phyloP scores from a whole-genome alignment of 2,329 filamentous ascomycete species.

The Fusarium musae region DNA sequence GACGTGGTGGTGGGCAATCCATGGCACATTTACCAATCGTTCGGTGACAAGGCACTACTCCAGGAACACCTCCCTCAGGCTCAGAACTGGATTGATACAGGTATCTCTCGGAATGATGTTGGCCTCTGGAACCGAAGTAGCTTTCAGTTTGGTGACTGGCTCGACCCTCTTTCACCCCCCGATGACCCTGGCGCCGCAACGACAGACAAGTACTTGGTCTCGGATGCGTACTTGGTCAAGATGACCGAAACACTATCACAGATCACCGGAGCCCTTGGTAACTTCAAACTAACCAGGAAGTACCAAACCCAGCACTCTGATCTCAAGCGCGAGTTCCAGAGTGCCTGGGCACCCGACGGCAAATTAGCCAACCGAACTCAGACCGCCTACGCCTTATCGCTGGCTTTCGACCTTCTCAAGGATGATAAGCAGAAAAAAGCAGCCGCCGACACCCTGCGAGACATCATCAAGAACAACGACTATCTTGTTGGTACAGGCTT shows the following conservation, averaged over 20 bases:
- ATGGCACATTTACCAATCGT: constrained; percentile 19
- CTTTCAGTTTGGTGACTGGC: constrained; percentile 58
- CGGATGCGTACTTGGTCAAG: constrained; percentile 58
- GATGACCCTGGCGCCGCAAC: constrained; percentile 51
- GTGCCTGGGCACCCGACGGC: constrained; percentile 47
- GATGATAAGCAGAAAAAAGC: constrained; percentile 20
- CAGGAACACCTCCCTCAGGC: constrained; percentile 3
- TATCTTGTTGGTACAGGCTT: constrained; percentile 56
- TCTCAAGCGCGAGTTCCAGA: constrained; percentile 45
- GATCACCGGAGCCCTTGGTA: constrained; percentile 49
- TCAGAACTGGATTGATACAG: constrained; percentile 36
- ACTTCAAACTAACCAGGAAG: constrained; percentile 37
- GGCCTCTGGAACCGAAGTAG: constrained; percentile 39
- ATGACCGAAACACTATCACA: constrained; percentile 52
- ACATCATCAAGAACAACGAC: constrained; percentile 48
- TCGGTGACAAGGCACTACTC: constrained; percentile 5
- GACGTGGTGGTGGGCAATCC: constrained; percentile 23
- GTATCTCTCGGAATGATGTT: constrained; percentile 32
- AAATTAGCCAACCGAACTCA: constrained; percentile 52
- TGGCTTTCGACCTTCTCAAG: constrained; percentile 52
- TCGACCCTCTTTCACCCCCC: constrained; percentile 56
- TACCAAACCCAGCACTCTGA: constrained; percentile 36
- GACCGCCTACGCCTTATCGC: constrained; percentile 52
- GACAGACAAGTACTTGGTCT: constrained; percentile 53
- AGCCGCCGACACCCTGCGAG: constrained; percentile 44